Base-by-base conservation (phyloP, 768 basidiomycete species). In the Phylloporus sp. region DNA sequence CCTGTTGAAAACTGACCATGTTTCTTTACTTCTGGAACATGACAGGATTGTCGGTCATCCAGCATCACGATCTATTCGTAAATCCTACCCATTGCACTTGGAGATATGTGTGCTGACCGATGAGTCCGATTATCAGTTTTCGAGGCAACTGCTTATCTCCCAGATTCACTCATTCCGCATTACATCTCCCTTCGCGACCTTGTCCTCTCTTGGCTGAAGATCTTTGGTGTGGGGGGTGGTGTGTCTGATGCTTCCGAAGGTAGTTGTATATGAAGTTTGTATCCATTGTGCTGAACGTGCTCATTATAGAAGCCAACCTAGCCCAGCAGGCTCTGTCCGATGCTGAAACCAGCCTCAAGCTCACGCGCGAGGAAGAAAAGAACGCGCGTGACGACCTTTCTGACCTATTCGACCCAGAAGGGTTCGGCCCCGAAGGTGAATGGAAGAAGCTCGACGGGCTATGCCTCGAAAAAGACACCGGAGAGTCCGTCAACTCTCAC, bases 371-470 rank as follows among this genome's bases (percentile, higher is more conserved):
- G 20, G 78, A 85, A 21, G 73, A 78, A 44, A 68, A 77, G 22
- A 69, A 73, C 8, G 78, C 81, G 0, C 71, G 77, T 43, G 66
- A 74, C 20, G 84, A 86, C 33, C 63, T 90, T 10, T 65, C 64
- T 2, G 80, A 86, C 47, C 72, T 98, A 20, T 89, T 84, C 58
- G 71, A 81, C 48, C 67, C 66, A 9, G 64, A 80, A 17, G 77
- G 76, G 28, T 96, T 86, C 55, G 93, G 93, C 17, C 62, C 69
- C 1, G 74, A 89, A 22, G 95, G 90, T 40, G 90, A 96, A 69
- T 99, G 91, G 91, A 95, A 95, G 75, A 96, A 95, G 69, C 77
- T 99, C 6, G 86, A 94, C 18, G 77, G 79, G 6, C 71, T 74
- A 2, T 98, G 95, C 57, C 63, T 98, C 11, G 79, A 81, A 61